These are phyloP conservation scores for Allium fistulosum DNA, from an alignment of 106 monocot genomes.

Conservation along the genomic window DNA sequence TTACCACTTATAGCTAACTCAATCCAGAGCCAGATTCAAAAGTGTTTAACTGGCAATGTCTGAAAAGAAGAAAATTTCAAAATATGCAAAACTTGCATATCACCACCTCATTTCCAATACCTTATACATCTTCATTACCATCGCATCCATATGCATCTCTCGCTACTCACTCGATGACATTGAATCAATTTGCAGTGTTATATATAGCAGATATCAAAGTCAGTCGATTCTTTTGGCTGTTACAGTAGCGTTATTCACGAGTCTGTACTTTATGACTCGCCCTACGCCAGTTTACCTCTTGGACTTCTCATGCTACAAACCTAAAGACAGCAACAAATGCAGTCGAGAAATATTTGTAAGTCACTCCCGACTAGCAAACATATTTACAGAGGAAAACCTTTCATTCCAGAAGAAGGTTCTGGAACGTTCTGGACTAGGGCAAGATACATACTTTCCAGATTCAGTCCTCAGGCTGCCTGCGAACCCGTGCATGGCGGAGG, in stretches of 20 bases:
- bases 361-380: constrained; percentile 5
- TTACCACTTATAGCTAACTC: no score
- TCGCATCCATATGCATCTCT: not conserved
- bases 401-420: constrained; percentile 14
- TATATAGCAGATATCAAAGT: not conserved
- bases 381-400: constrained; percentile 14
- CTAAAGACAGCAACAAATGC: constrained; percentile 8
- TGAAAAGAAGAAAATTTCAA: not conserved
- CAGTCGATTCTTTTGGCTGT: not conserved
- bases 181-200: not conserved
- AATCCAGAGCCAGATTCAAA: no score
- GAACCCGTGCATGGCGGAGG: constrained; percentile 19
- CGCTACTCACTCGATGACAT: constrained; percentile 2
- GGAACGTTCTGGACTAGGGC: constrained; percentile 17
- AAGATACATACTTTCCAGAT: constrained; percentile 10
- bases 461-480: constrained; percentile 13
- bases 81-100: constrained; percentile 11
- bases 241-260: not conserved
- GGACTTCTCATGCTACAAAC: constrained; percentile 20
- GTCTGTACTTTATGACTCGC: constrained; percentile 5
- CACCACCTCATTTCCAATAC: constrained; percentile 11
- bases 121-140: not conserved
- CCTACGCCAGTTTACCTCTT: constrained; percentile 10
- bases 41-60: no score
- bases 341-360: constrained; percentile 2